A percentile compares a stretch with the other conserved stretches of the same genome.
phyloP scores from a whole-genome alignment of 805 yeast genomes.

The Suhomyces xylopsoci region DNA sequence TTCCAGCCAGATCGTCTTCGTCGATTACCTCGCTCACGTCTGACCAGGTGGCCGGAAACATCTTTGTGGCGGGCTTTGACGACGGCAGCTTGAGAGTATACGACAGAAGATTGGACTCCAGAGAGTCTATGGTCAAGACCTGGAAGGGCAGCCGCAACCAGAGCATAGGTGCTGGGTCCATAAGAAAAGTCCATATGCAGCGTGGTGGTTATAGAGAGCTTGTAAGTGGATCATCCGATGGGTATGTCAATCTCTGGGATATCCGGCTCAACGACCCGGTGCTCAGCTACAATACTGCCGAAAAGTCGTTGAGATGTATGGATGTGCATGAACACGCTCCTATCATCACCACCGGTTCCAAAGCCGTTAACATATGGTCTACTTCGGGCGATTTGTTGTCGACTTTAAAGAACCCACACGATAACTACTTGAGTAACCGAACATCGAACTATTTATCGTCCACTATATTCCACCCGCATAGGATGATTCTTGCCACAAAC shows the following conservation, averaged over 20 bases:
- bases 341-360: constrained; percentile 82
- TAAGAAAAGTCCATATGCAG: constrained; percentile 87
- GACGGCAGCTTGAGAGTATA: constrained; percentile 88
- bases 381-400: constrained; percentile 76
- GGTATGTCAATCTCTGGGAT: constrained; percentile 87
- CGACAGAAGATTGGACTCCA: constrained; percentile 80
- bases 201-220: constrained; percentile 93
- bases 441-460: constrained; percentile 58
- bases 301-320: constrained; percentile 56
- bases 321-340: constrained; percentile 97
- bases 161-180: constrained; percentile 45
- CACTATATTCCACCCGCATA: constrained; percentile 84
- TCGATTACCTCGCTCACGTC: constrained; percentile 88
- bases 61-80: constrained; percentile 86
- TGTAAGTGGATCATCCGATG: constrained; percentile 79
- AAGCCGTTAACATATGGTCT: constrained; percentile 76
- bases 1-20: constrained; percentile 87
- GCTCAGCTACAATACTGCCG: constrained; percentile 51
- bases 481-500: constrained; percentile 88
- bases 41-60: constrained; percentile 91
- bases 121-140: constrained; percentile 79
- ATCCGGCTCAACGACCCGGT: constrained; percentile 74
- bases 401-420: constrained; percentile 51
- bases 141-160: constrained; percentile 53
- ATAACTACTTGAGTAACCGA: constrained; percentile 42